Evolutionary conservation across 192 early-diverging fungal species (phyloP).

Genomic region (Gigaspora rosea): DNA sequence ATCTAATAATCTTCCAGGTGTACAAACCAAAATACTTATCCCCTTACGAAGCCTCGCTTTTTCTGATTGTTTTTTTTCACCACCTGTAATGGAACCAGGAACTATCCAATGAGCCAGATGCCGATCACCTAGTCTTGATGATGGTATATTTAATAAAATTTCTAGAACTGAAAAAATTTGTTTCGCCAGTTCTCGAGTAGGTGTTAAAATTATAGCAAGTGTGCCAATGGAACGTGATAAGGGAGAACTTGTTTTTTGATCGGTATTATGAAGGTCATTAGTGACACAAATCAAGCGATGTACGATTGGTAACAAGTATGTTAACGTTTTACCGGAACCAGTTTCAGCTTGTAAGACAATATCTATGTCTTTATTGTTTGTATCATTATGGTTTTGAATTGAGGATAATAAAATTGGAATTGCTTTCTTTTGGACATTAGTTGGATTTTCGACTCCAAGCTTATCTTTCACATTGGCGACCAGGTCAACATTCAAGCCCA

Average conservation of each 20-base stretch:
- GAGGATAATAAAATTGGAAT: conserved; percentile 73
- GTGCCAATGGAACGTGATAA: conserved; percentile 79
- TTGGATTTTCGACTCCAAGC: conserved; percentile 78
- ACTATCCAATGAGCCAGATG: conserved; percentile 76
- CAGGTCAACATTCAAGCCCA: conserved; percentile 78
- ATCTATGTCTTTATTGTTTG: conserved; percentile 61
- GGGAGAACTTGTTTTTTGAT: conserved; percentile 32
- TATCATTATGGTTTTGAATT: too few species aligned
- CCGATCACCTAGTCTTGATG: conserved; percentile 43
- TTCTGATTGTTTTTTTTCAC: conserved; percentile 80
- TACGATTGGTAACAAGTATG: conserved; percentile 92
- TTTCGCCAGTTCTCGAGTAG: conserved; percentile 97
- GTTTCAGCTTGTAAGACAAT: conserved; percentile 93
- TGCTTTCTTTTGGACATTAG: conserved; percentile 85
- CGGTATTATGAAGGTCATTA: conserved; percentile 20
- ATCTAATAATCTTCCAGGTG: conserved; percentile 93
- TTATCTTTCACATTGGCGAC: conserved; percentile 67
- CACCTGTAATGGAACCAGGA: conserved; percentile 79
- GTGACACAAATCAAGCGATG: conserved; percentile 77
- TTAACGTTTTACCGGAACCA: conserved; percentile 96
- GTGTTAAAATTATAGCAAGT: conserved; percentile 89
- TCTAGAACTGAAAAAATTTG: conserved; percentile 86
- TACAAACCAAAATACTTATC: conserved; percentile 85
- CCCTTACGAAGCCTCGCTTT: conserved; percentile 85
- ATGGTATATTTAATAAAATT: conserved; percentile 62